These are phyloP conservation scores for Aspergillus luchuensis DNA, from an alignment of 2,329 filamentous ascomycete species.

Conservation along the genomic window DNA sequence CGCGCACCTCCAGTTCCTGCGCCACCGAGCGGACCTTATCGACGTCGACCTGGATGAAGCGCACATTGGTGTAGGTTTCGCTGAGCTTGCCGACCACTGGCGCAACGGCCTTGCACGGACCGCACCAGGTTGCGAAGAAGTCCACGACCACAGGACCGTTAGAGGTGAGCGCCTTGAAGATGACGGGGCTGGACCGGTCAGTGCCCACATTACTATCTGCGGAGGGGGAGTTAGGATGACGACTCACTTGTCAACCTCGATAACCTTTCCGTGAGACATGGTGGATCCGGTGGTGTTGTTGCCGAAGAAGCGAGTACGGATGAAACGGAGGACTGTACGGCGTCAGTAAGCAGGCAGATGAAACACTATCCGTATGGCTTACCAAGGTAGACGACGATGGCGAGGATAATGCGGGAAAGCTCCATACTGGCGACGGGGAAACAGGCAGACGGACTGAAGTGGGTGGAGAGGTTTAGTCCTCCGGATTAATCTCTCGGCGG, in stretches of 20 bases:
- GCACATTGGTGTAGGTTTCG: slow-evolving; percentile 52
- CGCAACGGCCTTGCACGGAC: slow-evolving; percentile 58
- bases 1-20: slow-evolving; percentile 52
- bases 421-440: not conserved
- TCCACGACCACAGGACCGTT: slow-evolving; percentile 56
- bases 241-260: slow-evolving; percentile 39
- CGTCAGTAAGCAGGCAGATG: not conserved
- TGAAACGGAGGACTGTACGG: slow-evolving; percentile 19
- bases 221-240: not conserved
- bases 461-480: not conserved
- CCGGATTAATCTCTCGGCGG: not conserved
- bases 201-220: not conserved
- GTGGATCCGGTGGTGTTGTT: slow-evolving; percentile 21
- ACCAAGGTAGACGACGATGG: not conserved
- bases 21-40: slow-evolving; percentile 56
- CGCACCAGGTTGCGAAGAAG: slow-evolving; percentile 60
- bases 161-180: slow-evolving; percentile 55
- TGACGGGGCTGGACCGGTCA: slow-evolving; percentile 53
- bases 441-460: not conserved
- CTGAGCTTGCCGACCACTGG: slow-evolving; percentile 56
- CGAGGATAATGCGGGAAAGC: not conserved
- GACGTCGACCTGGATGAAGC: slow-evolving; percentile 59
- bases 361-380: not conserved
- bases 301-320: slow-evolving; percentile 15
- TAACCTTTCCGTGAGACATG: slow-evolving; percentile 41